phyloP scores from a whole-genome alignment of 371 early-diverging fungal genomes.

The Dinochytrium kinnereticum region DNA sequence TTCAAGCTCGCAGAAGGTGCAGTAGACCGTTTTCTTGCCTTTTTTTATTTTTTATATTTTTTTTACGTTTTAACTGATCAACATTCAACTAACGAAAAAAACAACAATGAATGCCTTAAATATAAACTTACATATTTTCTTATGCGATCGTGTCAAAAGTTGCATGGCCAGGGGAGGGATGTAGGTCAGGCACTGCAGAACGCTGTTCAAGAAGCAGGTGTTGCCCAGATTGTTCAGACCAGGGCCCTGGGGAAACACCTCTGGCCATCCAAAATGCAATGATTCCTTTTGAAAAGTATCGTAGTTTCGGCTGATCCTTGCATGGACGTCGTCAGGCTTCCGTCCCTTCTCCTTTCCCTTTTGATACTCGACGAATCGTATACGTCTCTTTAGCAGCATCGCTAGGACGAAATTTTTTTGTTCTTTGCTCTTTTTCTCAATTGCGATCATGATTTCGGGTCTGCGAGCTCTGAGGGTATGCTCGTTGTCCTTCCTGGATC shows the following conservation, averaged over 20 bases:
- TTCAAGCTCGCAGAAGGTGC: conserved; percentile 68
- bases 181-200: conserved; percentile 71
- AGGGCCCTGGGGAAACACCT: conserved; percentile 38
- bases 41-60: background rate
- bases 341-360: conserved; percentile 1
- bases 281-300: conserved; percentile 21
- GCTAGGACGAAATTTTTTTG: background rate
- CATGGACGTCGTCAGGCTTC: background rate
- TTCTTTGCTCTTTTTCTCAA: background rate
- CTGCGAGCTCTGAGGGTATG: background rate
- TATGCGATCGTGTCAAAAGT: conserved; percentile 37
- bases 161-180: conserved; percentile 38
- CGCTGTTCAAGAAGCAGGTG: conserved; percentile 91
- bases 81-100: no score
- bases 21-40: conserved; percentile 64
- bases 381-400: background rate
- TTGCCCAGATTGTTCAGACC: conserved; percentile 92
- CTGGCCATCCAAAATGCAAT: conserved; percentile 29
- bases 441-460: background rate
- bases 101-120: background rate
- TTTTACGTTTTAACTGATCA: background rate
- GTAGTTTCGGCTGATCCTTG: background rate
- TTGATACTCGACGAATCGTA: background rate
- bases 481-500: no score
- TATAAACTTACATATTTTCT: conserved; percentile 26